Evolutionary conservation across 1,284 basidiomycete genomes (phyloP).

Genomic region (Apiotrichum veenhuisii): DNA sequence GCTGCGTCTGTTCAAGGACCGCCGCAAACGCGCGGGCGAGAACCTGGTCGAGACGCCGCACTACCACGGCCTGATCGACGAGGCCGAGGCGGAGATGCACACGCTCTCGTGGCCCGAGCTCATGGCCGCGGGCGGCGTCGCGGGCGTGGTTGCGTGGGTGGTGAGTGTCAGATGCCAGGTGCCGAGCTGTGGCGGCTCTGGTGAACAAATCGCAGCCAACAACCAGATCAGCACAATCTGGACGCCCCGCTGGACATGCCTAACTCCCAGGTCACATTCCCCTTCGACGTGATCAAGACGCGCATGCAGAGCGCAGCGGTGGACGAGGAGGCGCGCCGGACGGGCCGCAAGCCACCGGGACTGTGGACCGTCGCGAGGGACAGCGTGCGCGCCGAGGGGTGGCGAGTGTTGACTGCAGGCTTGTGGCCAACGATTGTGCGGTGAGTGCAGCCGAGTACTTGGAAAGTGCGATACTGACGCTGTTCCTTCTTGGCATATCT

Average conservation of each 20-base stretch:
- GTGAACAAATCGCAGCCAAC: too few species aligned
- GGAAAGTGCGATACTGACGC: neutral
- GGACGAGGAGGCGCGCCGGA: constrained; percentile 52
- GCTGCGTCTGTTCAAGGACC: constrained; percentile 57
- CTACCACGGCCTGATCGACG: constrained; percentile 49
- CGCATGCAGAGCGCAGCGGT: constrained; percentile 65
- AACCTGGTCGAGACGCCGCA: constrained; percentile 7
- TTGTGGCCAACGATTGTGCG: constrained; percentile 72
- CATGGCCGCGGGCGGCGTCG: constrained; percentile 70
- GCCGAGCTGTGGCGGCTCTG: neutral
- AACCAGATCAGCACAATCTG: too few species aligned
- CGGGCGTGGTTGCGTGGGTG: constrained; percentile 56
- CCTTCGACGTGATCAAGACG: constrained; percentile 81
- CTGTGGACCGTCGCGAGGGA: constrained; percentile 43
- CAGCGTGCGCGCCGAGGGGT: constrained; percentile 64
- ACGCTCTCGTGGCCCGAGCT: constrained; percentile 59
- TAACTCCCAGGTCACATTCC: constrained; percentile 60
- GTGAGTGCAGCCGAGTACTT: constrained; percentile 50
- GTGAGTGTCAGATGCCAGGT: constrained; percentile 25
- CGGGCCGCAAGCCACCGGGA: constrained; percentile 3
- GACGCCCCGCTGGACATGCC: neutral
- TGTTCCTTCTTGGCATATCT: neutral
- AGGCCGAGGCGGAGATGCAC: constrained; percentile 54
- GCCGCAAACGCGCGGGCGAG: constrained; percentile 13
- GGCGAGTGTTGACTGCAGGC: constrained; percentile 67